Conservation (phyloP, 352 stramenopile species). For the Phytophthora citrophthora region DNA sequence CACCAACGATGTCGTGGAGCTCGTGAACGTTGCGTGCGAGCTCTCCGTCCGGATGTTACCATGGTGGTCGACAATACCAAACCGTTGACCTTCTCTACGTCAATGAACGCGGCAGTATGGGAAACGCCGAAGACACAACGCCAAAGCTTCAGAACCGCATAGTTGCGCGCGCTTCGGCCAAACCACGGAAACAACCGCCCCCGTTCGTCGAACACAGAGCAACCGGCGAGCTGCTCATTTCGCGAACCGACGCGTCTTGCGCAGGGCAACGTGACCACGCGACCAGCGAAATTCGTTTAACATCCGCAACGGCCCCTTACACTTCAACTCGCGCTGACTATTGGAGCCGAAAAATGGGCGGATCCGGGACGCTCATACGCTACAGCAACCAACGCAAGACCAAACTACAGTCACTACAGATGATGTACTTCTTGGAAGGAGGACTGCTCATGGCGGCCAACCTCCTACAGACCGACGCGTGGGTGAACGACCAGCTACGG, state of each 20-base stretch:
- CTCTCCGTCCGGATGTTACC: slow-evolving; percentile 18
- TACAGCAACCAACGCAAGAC: slow-evolving; percentile 23
- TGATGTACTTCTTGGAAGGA: slow-evolving; percentile 82
- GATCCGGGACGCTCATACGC: slow-evolving; percentile 13
- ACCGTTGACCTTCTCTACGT: slow-evolving; percentile 2
- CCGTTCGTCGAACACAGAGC: slow-evolving; percentile 11
- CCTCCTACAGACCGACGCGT: slow-evolving; percentile 68
- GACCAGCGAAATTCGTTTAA: slow-evolving; percentile 27
- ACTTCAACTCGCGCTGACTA: slow-evolving; percentile 2
- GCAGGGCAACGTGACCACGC: slow-evolving; percentile 15
- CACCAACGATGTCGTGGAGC: slow-evolving; percentile 18
- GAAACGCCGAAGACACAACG: no score
- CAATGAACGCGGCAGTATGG: not conserved
- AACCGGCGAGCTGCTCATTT: slow-evolving; percentile 28
- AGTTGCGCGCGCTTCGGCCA: slow-evolving; percentile 14
- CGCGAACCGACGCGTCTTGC: slow-evolving; percentile 26
- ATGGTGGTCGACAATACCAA: slow-evolving; percentile 22
- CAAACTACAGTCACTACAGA: slow-evolving; percentile 41
- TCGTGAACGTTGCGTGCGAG: slow-evolving; percentile 26
- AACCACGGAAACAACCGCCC: slow-evolving; percentile 7
- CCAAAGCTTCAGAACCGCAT: slow-evolving; percentile 20
- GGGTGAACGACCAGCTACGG: slow-evolving; percentile 71
- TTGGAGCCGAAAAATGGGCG: slow-evolving; percentile 20
- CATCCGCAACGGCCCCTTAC: slow-evolving; percentile 10
- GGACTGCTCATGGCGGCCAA: slow-evolving; percentile 75